These are phyloP conservation scores for Stachybotrys echinatus DNA, from an alignment of 2,329 filamentous ascomycete genomes.

Conservation along the genomic window DNA sequence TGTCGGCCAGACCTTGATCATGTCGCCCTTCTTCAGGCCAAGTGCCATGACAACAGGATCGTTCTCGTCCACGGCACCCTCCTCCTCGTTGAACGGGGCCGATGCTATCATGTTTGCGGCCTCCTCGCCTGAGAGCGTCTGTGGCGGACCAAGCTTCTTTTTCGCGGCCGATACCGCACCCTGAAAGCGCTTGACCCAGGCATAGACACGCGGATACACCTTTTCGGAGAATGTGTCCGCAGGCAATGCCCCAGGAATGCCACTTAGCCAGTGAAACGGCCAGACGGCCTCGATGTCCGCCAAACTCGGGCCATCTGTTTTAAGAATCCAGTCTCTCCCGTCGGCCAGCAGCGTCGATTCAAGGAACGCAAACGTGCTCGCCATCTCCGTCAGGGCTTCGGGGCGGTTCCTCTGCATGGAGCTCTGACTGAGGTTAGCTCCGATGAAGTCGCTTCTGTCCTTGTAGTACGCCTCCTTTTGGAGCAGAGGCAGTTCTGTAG, in stretches of 20 bases:
- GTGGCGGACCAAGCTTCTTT: slow-evolving; percentile 24
- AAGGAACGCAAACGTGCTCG: slow-evolving; percentile 48
- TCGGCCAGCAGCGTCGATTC: slow-evolving; percentile 61
- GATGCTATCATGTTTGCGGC: slow-evolving; percentile 42
- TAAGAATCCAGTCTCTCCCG: slow-evolving; percentile 60
- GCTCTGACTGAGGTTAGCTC: slow-evolving; percentile 16
- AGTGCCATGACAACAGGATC: slow-evolving; percentile 43
- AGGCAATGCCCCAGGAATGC: slow-evolving; percentile 50
- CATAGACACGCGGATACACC: slow-evolving; percentile 54
- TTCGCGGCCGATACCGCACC: slow-evolving; percentile 37
- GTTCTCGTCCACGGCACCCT: slow-evolving; percentile 34
- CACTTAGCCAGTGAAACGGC: slow-evolving; percentile 61
- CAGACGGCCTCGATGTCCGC: slow-evolving; percentile 67
- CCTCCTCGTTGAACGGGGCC: slow-evolving; percentile 39
- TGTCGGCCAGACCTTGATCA: slow-evolving; percentile 55
- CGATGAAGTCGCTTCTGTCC: slow-evolving; percentile 44
- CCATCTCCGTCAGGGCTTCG: slow-evolving; percentile 52
- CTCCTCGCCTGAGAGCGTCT: slow-evolving; percentile 45
- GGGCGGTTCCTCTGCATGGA: slow-evolving; percentile 29
- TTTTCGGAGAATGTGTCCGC: slow-evolving; percentile 42
- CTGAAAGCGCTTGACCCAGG: slow-evolving; percentile 61
- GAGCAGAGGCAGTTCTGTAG: slow-evolving; percentile 45
- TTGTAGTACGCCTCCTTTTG: slow-evolving; percentile 53
- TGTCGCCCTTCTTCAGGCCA: slow-evolving; percentile 45
- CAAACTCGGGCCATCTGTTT: slow-evolving; percentile 44